These are phyloP conservation scores for Trichocomaceae sp. DNA, from an alignment of 2,329 filamentous ascomycete genomes.

Conservation along the genomic window DNA sequence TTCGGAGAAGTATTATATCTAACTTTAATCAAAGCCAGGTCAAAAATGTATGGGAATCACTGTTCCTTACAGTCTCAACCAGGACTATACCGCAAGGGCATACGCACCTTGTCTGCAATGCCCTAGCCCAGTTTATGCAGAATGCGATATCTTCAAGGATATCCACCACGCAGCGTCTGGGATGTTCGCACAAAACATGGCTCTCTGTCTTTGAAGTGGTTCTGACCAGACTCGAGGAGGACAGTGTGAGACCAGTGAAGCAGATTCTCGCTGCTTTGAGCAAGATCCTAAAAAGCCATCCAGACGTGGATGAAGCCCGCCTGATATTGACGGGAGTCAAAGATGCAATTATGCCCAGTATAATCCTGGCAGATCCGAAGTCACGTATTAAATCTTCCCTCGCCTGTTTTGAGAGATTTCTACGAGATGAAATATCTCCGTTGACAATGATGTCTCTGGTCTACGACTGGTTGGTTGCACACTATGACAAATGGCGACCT, in stretches of 20 bases:
- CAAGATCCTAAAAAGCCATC: conserved; percentile 27
- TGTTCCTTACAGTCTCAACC: conserved; percentile 37
- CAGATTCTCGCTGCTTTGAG: conserved; percentile 38
- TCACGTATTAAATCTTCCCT: conserved; percentile 34
- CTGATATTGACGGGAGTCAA: conserved; percentile 22
- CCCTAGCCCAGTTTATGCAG: conserved; percentile 39
- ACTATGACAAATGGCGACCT: conserved; percentile 26
- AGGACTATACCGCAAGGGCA: conserved; percentile 35
- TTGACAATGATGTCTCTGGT: conserved; percentile 26
- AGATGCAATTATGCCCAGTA: conserved; percentile 28
- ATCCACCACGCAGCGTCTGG: conserved; percentile 27
- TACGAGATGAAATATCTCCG: conserved; percentile 31
- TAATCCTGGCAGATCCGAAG: conserved; percentile 34
- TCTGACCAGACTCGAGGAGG: conserved; percentile 36
- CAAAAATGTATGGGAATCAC: conserved; percentile 31
- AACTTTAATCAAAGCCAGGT: conserved; percentile 24
- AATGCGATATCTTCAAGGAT: conserved; percentile 27
- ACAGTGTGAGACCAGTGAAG: conserved; percentile 40
- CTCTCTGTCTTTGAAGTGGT: conserved; percentile 34
- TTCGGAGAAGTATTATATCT: not conserved
- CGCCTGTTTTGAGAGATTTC: conserved; percentile 30
- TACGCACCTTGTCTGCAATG: conserved; percentile 39
- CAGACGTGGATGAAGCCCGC: conserved; percentile 18
- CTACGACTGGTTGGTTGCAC: conserved; percentile 28
- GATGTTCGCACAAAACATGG: conserved; percentile 32